A percentile compares a stretch with the other conserved stretches of the same genome.
Conservation (phyloP, 768 basidiomycete species). For the Pleurotus sapidus region DNA sequence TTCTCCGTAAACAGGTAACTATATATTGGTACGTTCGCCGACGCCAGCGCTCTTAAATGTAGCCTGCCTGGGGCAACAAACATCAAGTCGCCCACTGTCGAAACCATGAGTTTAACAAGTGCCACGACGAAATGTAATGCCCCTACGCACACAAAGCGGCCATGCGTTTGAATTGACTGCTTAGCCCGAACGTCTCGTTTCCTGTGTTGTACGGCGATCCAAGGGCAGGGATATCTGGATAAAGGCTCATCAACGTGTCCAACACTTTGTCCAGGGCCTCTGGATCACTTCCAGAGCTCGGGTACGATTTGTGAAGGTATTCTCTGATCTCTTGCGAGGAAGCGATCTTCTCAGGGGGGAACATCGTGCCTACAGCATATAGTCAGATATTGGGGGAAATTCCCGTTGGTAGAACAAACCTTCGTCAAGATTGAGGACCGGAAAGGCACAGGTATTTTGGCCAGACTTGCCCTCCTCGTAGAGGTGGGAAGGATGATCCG, state of each 20-base stretch:
- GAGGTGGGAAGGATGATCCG: slow-evolving; percentile 34
- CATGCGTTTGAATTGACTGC: slow-evolving; percentile 26
- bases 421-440: slow-evolving; percentile 43
- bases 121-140: background rate
- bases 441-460: slow-evolving; percentile 40
- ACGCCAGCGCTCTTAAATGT: background rate
- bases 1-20: background rate
- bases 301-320: slow-evolving; percentile 20
- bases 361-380: slow-evolving; percentile 27
- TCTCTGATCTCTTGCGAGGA: slow-evolving; percentile 22
- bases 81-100: background rate
- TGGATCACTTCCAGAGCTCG: slow-evolving; percentile 22
- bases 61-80: background rate
- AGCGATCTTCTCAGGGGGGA: slow-evolving; percentile 22
- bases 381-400: background rate
- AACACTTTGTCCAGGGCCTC: slow-evolving; percentile 17
- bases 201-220: slow-evolving; percentile 47
- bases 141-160: slow-evolving; percentile 15
- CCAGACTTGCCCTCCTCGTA: slow-evolving; percentile 21
- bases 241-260: slow-evolving; percentile 28
- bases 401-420: slow-evolving; percentile 23
- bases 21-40: background rate
- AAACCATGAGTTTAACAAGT: background rate
- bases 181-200: slow-evolving; percentile 37
- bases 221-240: slow-evolving; percentile 36